phyloP scores from a whole-genome alignment of 2,329 filamentous ascomycete genomes.

The Colletotrichum sp. region DNA sequence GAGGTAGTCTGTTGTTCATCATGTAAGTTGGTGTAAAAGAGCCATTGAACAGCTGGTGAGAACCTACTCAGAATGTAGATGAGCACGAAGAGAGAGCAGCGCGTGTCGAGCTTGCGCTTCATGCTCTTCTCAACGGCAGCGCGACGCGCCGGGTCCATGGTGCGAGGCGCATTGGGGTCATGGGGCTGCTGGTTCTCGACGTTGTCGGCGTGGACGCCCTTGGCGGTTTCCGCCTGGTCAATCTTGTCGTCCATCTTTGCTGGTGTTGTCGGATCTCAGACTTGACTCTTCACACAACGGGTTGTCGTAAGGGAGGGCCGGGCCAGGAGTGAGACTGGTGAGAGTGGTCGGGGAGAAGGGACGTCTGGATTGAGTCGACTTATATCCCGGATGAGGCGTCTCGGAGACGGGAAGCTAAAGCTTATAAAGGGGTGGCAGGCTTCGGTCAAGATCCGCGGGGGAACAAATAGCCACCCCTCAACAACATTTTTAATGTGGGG shows the following conservation, averaged over 20 bases:
- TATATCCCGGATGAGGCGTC: background rate
- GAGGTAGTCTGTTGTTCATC: slow-evolving; percentile 63
- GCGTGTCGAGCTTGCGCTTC: slow-evolving; percentile 72
- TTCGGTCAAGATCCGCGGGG: slow-evolving; percentile 18
- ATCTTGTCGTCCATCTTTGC: slow-evolving; percentile 18
- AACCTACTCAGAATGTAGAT: slow-evolving; percentile 67
- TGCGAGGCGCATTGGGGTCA: slow-evolving; percentile 7
- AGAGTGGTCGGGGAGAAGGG: background rate
- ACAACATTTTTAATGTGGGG: slow-evolving; percentile 10
- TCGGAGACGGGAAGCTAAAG: background rate
- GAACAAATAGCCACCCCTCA: slow-evolving; percentile 12
- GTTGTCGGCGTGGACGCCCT: background rate
- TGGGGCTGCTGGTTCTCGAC: background rate
- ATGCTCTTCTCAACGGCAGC: slow-evolving; percentile 66
- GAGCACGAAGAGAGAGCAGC: slow-evolving; percentile 72
- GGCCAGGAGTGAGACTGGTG: background rate
- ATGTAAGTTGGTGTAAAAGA: slow-evolving; percentile 65
- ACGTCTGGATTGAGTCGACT: slow-evolving; percentile 10
- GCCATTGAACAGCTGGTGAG: background rate
- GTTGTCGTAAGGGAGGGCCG: background rate
- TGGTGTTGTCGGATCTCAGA: slow-evolving; percentile 1
- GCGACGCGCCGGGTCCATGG: slow-evolving; percentile 52
- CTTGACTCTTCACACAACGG: background rate
- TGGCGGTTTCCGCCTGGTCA: background rate
- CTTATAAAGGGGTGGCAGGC: slow-evolving; percentile 3